Evolutionary conservation across 2,329 filamentous ascomycete genomes (phyloP), one percentile per base, ranked within the genome.

Genomic region (Cryphonectria carpinicola): DNA sequence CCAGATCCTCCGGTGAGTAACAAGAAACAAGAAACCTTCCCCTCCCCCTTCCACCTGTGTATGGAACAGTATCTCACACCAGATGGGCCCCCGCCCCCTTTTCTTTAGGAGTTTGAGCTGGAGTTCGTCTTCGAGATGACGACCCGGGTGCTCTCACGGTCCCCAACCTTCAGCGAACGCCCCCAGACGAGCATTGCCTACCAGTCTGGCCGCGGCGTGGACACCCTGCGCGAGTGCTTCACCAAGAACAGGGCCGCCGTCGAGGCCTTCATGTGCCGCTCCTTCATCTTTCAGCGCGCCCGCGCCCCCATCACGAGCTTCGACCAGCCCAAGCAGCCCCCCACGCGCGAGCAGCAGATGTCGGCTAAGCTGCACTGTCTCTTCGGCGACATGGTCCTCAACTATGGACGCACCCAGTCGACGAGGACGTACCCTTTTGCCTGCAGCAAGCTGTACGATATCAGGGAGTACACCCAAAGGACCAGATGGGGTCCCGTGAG

Each of bases 321-420:
- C 39, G 25, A 3, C 39, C 67, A 37, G 35, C 70, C 58, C 41
- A 74, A 73, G 22, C 56, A 67, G 35, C 73, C 78, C 11, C 83
- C 80, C 17, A 80, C 80, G 37, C 78, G 82, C 66, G 77, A 84
- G 46, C 86, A 87, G 41, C 92, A 93, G 80, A 82, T 87, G 74
- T 91, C 89, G 73, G 92, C 92, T 35, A 91, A 91, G 77, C 81
- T 95, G 35, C 92, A 94, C 77, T 88, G 88, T 73, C 81, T 93
- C 39, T 91, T 89, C 73, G 92, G 92, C 25, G 85, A 87, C n/a
- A 87, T 90, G 0, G 81, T 89, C 3, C 77, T 84, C 35, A 79
- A 79, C 41, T 72, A 77, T 35, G 79, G 80, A n/a, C 76, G 80
- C 39, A 79, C 80, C 14, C 75, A 81, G 17, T 79, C 78, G 8